Evolutionary conservation across 768 basidiomycete genomes (phyloP).

Genomic region (Russula vinacea): DNA sequence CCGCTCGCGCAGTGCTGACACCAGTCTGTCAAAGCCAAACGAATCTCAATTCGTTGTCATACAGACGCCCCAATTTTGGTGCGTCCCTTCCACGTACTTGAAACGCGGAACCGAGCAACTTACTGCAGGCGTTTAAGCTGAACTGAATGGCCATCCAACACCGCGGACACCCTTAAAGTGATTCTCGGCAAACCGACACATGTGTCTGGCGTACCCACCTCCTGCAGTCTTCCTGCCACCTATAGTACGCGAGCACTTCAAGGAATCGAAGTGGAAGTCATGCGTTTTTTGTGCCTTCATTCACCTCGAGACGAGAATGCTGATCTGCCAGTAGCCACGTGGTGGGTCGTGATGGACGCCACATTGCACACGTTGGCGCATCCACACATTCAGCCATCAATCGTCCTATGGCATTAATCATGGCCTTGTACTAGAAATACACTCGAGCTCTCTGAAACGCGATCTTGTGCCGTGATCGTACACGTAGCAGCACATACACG

Average conservation of each 20-base stretch:
- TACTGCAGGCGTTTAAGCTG: background rate
- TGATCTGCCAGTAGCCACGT: background rate
- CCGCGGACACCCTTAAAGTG: slow-evolving; percentile 5
- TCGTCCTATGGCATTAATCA: background rate
- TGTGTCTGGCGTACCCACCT: background rate
- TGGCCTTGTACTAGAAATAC: background rate
- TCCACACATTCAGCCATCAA: background rate
- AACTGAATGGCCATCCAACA: slow-evolving; percentile 1
- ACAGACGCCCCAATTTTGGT: background rate
- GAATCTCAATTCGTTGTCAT: background rate
- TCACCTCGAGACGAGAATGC: background rate
- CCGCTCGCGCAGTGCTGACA: background rate
- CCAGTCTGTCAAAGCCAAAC: background rate
- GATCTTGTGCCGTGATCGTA: background rate
- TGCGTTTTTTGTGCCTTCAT: background rate
- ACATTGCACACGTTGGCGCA: background rate
- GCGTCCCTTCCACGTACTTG: background rate
- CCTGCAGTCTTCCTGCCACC: background rate
- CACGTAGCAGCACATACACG: background rate
- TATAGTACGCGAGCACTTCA: background rate
- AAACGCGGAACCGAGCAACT: background rate
- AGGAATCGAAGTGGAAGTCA: background rate
- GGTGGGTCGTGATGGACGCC: background rate
- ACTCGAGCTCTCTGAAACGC: background rate
- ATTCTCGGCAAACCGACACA: slow-evolving; percentile 7